Evolutionary conservation across 1,139 yeast species (phyloP).

Genomic region (Hansenula anomala): DNA sequence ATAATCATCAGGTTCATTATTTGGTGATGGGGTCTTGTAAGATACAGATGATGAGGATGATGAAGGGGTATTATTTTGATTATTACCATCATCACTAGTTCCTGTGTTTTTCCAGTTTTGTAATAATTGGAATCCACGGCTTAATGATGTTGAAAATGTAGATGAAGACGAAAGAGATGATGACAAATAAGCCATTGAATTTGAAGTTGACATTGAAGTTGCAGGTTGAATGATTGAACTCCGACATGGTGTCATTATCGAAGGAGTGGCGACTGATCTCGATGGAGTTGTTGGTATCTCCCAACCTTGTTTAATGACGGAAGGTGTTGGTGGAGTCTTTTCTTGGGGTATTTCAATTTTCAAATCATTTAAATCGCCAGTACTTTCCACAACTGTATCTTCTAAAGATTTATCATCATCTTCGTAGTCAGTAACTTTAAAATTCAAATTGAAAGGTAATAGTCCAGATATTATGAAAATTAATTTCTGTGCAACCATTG

Average conservation of each 20-base stretch:
- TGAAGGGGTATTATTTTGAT: constrained; percentile 7
- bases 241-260: constrained; percentile 14
- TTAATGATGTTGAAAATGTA: constrained; percentile 17
- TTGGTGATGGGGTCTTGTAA: constrained; percentile 18
- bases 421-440: background rate
- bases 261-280: constrained; percentile 16
- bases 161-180: constrained; percentile 17
- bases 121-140: constrained; percentile 20
- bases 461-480: constrained; percentile 50
- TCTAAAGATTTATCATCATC: background rate
- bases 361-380: background rate
- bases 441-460: constrained; percentile 25
- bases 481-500: constrained; percentile 56
- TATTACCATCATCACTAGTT: too few relatives aligned
- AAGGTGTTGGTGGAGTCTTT: constrained; percentile 17
- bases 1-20: constrained; percentile 20
- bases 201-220: constrained; percentile 15
- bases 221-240: constrained; percentile 13
- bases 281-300: constrained; percentile 23
- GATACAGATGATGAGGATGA: constrained; percentile 8
- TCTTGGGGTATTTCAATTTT: background rate
- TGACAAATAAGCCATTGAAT: constrained; percentile 19
- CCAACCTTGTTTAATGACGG: constrained; percentile 20
- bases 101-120: constrained; percentile 18
- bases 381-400: background rate